phyloP scores from a whole-genome alignment of 306 rosid genomes.

The Cercis canadensis region DNA sequence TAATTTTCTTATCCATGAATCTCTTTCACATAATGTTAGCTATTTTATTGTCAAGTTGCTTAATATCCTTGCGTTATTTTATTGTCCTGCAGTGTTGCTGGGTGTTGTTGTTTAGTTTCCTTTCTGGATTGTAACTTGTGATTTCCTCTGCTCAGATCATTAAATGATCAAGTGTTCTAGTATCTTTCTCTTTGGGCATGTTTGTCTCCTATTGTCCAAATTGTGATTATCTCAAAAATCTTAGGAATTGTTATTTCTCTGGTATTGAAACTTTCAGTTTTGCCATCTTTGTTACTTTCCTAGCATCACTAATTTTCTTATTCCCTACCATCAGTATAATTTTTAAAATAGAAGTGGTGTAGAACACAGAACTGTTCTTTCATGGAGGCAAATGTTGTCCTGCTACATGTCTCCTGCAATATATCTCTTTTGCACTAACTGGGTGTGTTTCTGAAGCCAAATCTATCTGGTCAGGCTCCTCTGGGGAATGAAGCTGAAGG shows the following conservation, averaged over 20 bases:
- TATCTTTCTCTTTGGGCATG: slow-evolving; percentile 20
- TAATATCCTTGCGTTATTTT: slow-evolving; percentile 2
- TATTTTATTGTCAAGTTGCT: slow-evolving; percentile 23
- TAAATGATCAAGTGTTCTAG: slow-evolving; percentile 11
- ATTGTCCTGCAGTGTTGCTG: slow-evolving; percentile 25
- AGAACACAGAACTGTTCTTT: slow-evolving; percentile 24
- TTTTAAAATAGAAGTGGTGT: slow-evolving; percentile 22
- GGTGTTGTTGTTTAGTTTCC: slow-evolving; percentile 13
- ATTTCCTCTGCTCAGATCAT: slow-evolving; percentile 15
- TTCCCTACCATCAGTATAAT: slow-evolving; percentile 22
- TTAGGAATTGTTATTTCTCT: too few relatives aligned
- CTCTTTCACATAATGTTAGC: slow-evolving; percentile 3
- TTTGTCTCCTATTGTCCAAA: too few relatives aligned
- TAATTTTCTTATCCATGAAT: slow-evolving; percentile 11
- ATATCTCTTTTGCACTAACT: slow-evolving; percentile 30
- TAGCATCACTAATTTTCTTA: slow-evolving; percentile 13
- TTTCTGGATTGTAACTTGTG: background rate
- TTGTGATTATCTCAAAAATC: too few relatives aligned
- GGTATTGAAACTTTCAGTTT: slow-evolving; percentile 8
- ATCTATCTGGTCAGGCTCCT: slow-evolving; percentile 55
- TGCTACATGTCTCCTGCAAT: slow-evolving; percentile 18
- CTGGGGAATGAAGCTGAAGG: slow-evolving; percentile 68
- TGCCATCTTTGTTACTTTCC: background rate
- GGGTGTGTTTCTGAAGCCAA: slow-evolving; percentile 35
- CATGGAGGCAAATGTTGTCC: slow-evolving; percentile 1